Evolutionary conservation across 305 asterid species (phyloP), one percentile per base, ranked within the genome.

Genomic region (Fraxinus floribunda): DNA sequence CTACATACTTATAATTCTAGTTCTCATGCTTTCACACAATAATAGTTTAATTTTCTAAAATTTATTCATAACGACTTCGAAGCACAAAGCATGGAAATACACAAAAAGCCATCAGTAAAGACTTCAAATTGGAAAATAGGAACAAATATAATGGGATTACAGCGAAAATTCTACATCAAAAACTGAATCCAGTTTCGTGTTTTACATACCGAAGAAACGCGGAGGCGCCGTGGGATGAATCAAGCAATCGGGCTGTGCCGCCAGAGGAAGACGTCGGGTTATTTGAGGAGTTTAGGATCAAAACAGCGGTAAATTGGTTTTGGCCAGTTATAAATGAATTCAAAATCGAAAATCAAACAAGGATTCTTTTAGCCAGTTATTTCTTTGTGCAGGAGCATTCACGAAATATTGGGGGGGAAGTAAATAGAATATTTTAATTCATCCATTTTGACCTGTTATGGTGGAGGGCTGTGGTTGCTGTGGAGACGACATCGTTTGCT

Each of bases 401-500:
- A 22, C 1, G 5, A 34, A 24, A 64, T 24, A 64, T 64, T 64
- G 73, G 16, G 16, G 35, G 73, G 35, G 10, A 39, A 75, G 22
- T 3, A 73, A 75, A 78, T 0, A 32, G 73, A 30, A 36, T 71
- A 41, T 35, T 39, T 7, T 22, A 38, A 64, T 13, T 10, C 66
- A 76, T 16, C 71, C 44, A 62, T 79, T 73, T 82, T 62, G 7
- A 83, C 91, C 91, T 20, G 86, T 82, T 66, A 75, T 34, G 13
- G 26, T 7, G 3, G 72, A 62, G 8, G 70, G 11, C 70, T 6
- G 70, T 5, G 70, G 78, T 80, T 76, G 84, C 24, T 89, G 82
- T n/a, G 80, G 38, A 80, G 87, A 75, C 84, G 91, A 77, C 90
- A 85, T 86, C 80, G 87, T 83, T 34, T 29, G 44, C 20, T 78